Evolutionary conservation across 176 grass and related monocot species (phyloP), one percentile per base, ranked within the genome.

Genomic region (Chloris gayana): DNA sequence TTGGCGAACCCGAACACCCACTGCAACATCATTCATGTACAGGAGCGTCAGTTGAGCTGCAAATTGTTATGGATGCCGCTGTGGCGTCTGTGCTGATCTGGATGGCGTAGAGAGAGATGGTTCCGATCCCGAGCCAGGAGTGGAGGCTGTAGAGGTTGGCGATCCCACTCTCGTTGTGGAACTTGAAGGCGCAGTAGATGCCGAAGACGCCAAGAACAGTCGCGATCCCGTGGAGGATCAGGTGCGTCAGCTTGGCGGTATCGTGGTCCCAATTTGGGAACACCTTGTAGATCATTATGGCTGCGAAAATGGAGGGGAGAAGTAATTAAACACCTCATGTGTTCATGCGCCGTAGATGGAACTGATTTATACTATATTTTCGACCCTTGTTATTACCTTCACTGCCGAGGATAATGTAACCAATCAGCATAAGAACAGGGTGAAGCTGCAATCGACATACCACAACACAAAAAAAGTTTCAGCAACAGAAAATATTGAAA

Each of bases 131-230:
- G 45, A 98, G 83, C 90, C 92, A 98, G 49, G 95, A 95, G 75
- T 95, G 92, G 51, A 98, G 75, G 81, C 92, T 98, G 83, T 98
- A 98, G 47, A 93, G 76, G 89, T 98, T 98, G 69, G 57, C 86
- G 73, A 98, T 98, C 47, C 92, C 92, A 30, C 88, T 93, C 6
- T 98, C 95, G 18, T 98, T 93, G 88, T 98, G 95, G 80, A 26
- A 84, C 74, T 95, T 93, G 77, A 98, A 95, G 29, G 92, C 92
- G 62, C 39, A 90, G 84, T 94, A 95, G 80, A 98, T 91, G 34
- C 92, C 95, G 69, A 95, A 56, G 58, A 77, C 73, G 46, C 92
- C 95, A n/a, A 98, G 87, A 5, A 89, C 88, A 51, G 89, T 73
- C 2, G 92, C 95, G 76, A 89, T 47, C 42, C 74, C 86, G 79